These are phyloP conservation scores for Ustilago cynodontis DNA, from an alignment of 1,284 basidiomycete genomes.

Conservation along the genomic window DNA sequence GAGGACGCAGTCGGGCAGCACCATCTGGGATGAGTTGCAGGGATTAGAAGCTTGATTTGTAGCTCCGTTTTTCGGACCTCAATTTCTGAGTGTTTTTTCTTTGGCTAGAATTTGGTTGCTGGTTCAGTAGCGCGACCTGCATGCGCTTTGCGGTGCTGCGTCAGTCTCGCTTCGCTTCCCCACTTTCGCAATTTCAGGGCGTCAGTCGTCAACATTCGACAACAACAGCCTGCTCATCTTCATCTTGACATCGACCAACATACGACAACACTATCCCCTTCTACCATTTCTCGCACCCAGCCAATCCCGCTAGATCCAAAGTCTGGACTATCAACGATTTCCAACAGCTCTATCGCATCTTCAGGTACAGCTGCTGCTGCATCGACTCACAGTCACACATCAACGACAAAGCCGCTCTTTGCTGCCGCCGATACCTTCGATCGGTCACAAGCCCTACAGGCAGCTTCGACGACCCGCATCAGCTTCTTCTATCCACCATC, in stretches of 20 bases:
- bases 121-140: background rate
- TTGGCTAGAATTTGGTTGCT: background rate
- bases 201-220: background rate
- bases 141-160: background rate
- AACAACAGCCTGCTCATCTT: background rate
- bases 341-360: too few species aligned
- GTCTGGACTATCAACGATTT: too few species aligned
- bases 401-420: background rate
- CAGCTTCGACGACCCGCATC: background rate
- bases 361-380: background rate
- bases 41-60: background rate
- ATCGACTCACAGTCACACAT: background rate
- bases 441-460: background rate
- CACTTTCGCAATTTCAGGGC: constrained; percentile 1
- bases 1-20: background rate
- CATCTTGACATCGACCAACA: background rate
- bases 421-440: background rate
- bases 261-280: background rate
- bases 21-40: background rate
- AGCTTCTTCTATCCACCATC: background rate
- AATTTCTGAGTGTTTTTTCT: constrained; percentile 19
- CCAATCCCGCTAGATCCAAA: background rate
- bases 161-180: background rate
- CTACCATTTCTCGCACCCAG: background rate
- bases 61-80: constrained; percentile 12